Conservation (phyloP, 1,139 yeast genomes). For the Geotrichum citri-aurantii region DNA sequence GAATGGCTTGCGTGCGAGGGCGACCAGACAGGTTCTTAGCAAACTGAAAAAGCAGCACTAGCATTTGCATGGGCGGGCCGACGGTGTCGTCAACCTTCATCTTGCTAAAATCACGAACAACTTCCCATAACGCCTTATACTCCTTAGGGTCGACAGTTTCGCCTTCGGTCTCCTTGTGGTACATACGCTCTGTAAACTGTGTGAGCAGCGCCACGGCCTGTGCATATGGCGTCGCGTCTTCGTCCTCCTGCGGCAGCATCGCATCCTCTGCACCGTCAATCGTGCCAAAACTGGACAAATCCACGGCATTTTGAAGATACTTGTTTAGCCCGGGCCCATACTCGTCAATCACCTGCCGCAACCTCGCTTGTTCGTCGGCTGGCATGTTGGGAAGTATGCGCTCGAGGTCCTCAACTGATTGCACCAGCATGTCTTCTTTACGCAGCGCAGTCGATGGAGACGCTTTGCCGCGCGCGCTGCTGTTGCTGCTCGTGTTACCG, state of each 20-base stretch:
- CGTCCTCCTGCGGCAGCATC: neutral
- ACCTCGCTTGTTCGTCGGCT: conserved; percentile 9
- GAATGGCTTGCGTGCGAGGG: conserved; percentile 15
- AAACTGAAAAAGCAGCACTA: conserved; percentile 17
- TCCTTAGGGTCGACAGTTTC: neutral
- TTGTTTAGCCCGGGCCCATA: conserved; percentile 14
- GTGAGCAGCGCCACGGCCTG: conserved; percentile 3
- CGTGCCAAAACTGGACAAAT: conserved; percentile 9
- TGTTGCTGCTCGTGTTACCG: neutral
- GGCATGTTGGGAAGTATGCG: conserved; percentile 15
- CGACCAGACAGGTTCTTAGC: conserved; percentile 12
- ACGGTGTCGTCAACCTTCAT: conserved; percentile 4
- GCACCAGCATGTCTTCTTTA: neutral
- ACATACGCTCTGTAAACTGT: conserved; percentile 9
- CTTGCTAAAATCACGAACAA: conserved; percentile 13
- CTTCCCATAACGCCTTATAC: conserved; percentile 13
- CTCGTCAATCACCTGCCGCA: conserved; percentile 11
- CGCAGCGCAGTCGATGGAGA: neutral
- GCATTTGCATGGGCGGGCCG: conserved; percentile 16
- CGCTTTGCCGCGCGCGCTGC: neutral
- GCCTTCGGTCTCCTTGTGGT: conserved; percentile 9
- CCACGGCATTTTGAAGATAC: conserved; percentile 6
- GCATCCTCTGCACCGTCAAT: conserved; percentile 1
- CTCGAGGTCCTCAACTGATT: conserved; percentile 11
- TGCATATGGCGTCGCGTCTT: neutral